Evolutionary conservation across 2,329 filamentous ascomycete genomes (phyloP).

Genomic region (Gaeumannomyces tritici): DNA sequence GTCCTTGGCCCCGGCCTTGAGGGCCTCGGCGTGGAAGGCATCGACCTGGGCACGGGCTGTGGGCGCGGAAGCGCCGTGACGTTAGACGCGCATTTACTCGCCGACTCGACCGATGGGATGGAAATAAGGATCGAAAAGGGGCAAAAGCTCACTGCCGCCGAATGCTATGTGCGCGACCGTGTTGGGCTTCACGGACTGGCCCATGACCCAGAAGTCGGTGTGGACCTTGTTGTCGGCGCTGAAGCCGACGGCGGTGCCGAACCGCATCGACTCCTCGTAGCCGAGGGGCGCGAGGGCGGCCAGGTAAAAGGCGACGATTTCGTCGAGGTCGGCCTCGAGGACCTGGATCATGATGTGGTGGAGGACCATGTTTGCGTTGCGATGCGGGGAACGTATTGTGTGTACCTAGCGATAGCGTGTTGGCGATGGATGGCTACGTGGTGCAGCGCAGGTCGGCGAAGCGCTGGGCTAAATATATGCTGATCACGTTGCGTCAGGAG

Average conservation of each 20-base stretch:
- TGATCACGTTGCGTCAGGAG: too few species aligned
- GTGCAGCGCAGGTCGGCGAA: too few species aligned
- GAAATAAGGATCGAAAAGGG: neutral
- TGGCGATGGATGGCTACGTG: too few species aligned
- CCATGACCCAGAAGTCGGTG: constrained; percentile 4
- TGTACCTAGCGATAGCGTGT: too few species aligned
- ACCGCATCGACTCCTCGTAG: constrained; percentile 4
- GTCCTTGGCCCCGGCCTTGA: constrained; percentile 32
- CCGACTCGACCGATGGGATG: too few species aligned
- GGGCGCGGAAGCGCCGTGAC: neutral
- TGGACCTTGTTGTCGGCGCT: neutral
- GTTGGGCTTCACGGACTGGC: neutral
- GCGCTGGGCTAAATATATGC: too few species aligned
- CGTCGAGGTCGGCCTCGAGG: neutral
- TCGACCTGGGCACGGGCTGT: constrained; percentile 31
- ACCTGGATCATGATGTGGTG: constrained; percentile 4
- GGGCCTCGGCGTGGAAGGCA: constrained; percentile 31
- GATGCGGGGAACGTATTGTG: too few species aligned
- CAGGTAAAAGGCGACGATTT: constrained; percentile 4
- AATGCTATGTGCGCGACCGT: constrained; percentile 3
- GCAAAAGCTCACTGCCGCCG: neutral
- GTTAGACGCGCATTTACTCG: too few species aligned
- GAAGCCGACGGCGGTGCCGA: neutral
- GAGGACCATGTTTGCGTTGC: constrained; percentile 3
- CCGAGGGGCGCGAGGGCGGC: constrained; percentile 5